Conservation (phyloP, 495 filamentous ascomycete genomes). For the Massariosphaeria phaeospora region DNA sequence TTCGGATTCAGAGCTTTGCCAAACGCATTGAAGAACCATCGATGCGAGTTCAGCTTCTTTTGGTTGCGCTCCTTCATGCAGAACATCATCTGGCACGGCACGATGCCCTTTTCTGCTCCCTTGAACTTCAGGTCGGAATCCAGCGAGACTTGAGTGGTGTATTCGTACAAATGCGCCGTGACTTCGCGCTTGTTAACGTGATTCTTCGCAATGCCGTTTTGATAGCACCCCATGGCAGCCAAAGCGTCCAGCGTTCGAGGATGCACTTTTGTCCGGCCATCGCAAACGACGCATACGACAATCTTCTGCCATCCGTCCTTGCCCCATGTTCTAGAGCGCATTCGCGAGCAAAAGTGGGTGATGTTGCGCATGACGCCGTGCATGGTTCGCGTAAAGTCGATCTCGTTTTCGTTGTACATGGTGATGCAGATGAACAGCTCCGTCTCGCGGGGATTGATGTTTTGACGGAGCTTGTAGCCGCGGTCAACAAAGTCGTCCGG, state of each 20-base stretch:
- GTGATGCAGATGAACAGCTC: conserved; percentile 97
- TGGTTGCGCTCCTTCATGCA: conserved; percentile 97
- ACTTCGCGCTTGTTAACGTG: conserved; percentile 85
- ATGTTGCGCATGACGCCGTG: conserved; percentile 99
- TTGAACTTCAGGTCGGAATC: conserved; percentile 97
- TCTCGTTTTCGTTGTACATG: conserved; percentile 99
- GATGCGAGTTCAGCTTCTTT: conserved; percentile 97
- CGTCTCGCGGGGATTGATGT: conserved; percentile 89
- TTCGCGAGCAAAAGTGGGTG: conserved; percentile 86
- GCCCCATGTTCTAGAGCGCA: conserved; percentile 92
- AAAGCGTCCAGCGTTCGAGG: conserved; percentile 91
- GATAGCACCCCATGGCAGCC: conserved; percentile 97
- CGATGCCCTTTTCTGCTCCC: conserved; percentile 96
- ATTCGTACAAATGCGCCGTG: conserved; percentile 93
- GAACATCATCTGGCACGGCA: conserved; percentile 98
- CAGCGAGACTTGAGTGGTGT: conserved; percentile 94
- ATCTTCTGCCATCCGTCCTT: conserved; percentile 99
- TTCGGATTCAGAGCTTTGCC: conserved; percentile 89
- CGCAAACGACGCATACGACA: conserved; percentile 91
- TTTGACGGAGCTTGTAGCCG: conserved; percentile 94
- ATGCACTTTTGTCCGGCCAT: conserved; percentile 91
- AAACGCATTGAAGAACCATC: conserved; percentile 99
- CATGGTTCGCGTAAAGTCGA: conserved; percentile 95
- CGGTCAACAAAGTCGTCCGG: conserved; percentile 85
- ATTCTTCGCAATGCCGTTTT: conserved; percentile 98